Percentiles rank a stretch among this genome's conserved stretches.
Conservation (phyloP, 495 filamentous ascomycete genomes). For the Penicillium odoratum region DNA sequence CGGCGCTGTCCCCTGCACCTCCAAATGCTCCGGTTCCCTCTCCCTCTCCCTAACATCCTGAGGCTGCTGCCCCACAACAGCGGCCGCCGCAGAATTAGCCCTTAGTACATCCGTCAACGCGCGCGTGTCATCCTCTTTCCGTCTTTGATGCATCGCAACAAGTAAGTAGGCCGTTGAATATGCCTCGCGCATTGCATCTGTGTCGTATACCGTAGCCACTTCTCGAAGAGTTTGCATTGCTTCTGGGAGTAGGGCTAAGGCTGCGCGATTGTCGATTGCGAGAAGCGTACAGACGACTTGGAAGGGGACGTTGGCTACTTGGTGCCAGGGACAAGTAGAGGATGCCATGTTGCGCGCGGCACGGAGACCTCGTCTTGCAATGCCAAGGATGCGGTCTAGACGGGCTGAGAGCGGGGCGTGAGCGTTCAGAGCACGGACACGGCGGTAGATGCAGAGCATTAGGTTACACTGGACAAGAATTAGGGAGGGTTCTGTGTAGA, state of each 20-base stretch:
- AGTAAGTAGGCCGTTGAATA: conserved; percentile 53
- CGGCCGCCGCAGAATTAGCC: conserved; percentile 31
- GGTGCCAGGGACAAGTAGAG: conserved; percentile 50
- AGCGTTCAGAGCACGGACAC: conserved; percentile 46
- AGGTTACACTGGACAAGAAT: conserved; percentile 53
- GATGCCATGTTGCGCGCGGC: conserved; percentile 43
- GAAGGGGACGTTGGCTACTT: conserved; percentile 55
- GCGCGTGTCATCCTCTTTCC: conserved; percentile 45
- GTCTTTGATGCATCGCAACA: conserved; percentile 43
- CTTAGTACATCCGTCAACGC: conserved; percentile 37
- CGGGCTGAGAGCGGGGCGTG: conserved; percentile 29
- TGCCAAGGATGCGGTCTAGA: conserved; percentile 37
- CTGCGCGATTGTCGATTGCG: conserved; percentile 50
- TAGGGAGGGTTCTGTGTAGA: conserved; percentile 37
- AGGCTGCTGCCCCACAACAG: conserved; percentile 6
- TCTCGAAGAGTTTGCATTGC: conserved; percentile 52
- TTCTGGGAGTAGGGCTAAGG: conserved; percentile 44
- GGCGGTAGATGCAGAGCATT: conserved; percentile 53
- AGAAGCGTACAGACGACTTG: conserved; percentile 55
- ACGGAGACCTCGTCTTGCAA: conserved; percentile 34
- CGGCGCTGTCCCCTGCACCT: conserved; percentile 7
- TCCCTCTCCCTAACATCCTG: neutral
- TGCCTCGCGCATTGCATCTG: conserved; percentile 50
- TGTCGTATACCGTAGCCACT: conserved; percentile 47
- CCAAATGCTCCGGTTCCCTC: neutral